Conservation (phyloP, 805 yeast species). For the Starmerella scarabaei region DNA sequence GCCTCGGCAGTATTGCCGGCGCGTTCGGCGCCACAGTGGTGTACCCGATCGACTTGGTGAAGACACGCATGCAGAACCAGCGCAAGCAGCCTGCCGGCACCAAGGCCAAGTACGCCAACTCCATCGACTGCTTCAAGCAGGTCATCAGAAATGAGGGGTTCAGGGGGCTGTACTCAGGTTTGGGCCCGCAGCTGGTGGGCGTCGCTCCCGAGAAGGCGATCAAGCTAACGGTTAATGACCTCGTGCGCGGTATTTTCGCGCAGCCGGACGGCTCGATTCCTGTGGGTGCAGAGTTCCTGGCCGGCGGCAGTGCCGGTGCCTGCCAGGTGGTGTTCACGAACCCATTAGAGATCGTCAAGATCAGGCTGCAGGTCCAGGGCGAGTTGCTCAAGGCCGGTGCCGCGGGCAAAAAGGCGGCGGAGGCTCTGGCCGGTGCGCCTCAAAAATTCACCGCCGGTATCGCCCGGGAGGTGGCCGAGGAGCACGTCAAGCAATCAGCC, state of each 20-base stretch:
- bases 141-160: conserved; percentile 67
- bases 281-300: conserved; percentile 53
- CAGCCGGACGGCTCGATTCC: conserved; percentile 38
- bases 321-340: conserved; percentile 94
- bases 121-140: conserved; percentile 73
- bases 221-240: conserved; percentile 85
- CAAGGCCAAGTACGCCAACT: conserved; percentile 50
- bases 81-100: conserved; percentile 37
- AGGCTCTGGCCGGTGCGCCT: neutral
- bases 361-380: conserved; percentile 89
- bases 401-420: conserved; percentile 12
- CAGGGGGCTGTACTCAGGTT: conserved; percentile 78
- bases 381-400: conserved; percentile 29
- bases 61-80: conserved; percentile 96
- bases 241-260: conserved; percentile 64
- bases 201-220: conserved; percentile 98
- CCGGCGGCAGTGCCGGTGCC: conserved; percentile 93
- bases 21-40: conserved; percentile 97
- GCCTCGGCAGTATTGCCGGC: conserved; percentile 89
- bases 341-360: conserved; percentile 91
- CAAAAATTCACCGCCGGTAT: neutral
- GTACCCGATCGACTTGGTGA: conserved; percentile 90
- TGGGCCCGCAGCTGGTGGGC: conserved; percentile 88
- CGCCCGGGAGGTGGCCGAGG: neutral
- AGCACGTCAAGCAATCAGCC: conserved; percentile 36